Conservation (phyloP, 768 basidiomycete genomes). For the Clathrus columnatus region DNA sequence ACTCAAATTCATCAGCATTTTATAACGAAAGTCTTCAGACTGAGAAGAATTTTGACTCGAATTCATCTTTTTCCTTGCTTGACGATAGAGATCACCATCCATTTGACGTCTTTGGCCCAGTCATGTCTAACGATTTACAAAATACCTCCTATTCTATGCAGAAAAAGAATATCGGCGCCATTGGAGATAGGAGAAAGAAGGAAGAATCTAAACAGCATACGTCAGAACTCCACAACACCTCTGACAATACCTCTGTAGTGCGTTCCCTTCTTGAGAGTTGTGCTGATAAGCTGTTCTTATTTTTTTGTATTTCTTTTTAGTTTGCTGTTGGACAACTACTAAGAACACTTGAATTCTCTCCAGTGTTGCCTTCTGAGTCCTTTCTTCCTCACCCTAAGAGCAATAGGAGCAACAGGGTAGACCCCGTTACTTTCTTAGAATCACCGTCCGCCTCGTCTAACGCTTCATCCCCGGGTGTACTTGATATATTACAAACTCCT, state of each 20-base stretch:
- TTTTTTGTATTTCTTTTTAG: slow-evolving; percentile 10
- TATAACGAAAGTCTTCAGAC: slow-evolving; percentile 24
- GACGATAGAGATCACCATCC: slow-evolving; percentile 34
- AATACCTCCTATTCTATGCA: background rate
- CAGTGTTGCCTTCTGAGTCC: slow-evolving; percentile 41
- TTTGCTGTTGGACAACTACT: slow-evolving; percentile 62
- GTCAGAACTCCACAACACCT: slow-evolving; percentile 38
- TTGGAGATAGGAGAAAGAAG: slow-evolving; percentile 73
- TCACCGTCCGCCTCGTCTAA: slow-evolving; percentile 12
- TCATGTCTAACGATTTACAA: slow-evolving; percentile 20
- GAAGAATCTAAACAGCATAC: slow-evolving; percentile 37
- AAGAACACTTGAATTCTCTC: slow-evolving; percentile 72
- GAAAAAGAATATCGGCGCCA: slow-evolving; percentile 54
- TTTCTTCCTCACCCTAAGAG: slow-evolving; percentile 37
- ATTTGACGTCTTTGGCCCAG: slow-evolving; percentile 55
- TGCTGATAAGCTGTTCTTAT: slow-evolving; percentile 18
- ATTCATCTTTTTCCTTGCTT: slow-evolving; percentile 23
- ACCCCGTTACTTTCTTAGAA: slow-evolving; percentile 1
- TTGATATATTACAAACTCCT: slow-evolving; percentile 47
- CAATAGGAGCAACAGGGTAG: slow-evolving; percentile 13
- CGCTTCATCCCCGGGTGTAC: slow-evolving; percentile 7
- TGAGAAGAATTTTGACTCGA: slow-evolving; percentile 23
- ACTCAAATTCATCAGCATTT: slow-evolving; percentile 30
- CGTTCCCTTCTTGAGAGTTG: slow-evolving; percentile 16
- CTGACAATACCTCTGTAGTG: slow-evolving; percentile 14